phyloP scores from a whole-genome alignment of 1,284 basidiomycete species.

The Pseudozyma pruni region DNA sequence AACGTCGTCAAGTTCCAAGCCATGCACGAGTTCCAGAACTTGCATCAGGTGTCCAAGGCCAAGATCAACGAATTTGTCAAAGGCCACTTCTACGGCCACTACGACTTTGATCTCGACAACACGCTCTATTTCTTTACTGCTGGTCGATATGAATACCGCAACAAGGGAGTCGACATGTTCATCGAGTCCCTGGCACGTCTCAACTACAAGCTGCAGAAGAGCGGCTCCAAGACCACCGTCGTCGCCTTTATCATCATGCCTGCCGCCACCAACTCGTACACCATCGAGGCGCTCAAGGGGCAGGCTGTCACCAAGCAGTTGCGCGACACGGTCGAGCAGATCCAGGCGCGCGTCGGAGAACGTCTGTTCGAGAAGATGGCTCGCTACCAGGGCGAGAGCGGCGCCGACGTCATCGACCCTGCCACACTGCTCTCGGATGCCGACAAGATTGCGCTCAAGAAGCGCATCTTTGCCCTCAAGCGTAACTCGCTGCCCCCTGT shows the following conservation, averaged over 20 bases:
- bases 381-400: slow-evolving; percentile 78
- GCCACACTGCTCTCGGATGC: slow-evolving; percentile 81
- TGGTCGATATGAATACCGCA: slow-evolving; percentile 97
- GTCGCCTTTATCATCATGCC: slow-evolving; percentile 99
- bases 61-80: slow-evolving; percentile 98
- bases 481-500: slow-evolving; percentile 91
- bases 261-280: slow-evolving; percentile 93
- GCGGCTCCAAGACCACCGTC: slow-evolving; percentile 82
- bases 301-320: slow-evolving; percentile 97
- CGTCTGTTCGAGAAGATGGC: slow-evolving; percentile 93
- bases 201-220: slow-evolving; percentile 86
- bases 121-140: slow-evolving; percentile 99
- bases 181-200: slow-evolving; percentile 85
- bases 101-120: slow-evolving; percentile 93
- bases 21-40: slow-evolving; percentile 96
- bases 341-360: slow-evolving; percentile 89
- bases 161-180: slow-evolving; percentile 99
- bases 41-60: slow-evolving; percentile 88
- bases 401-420: slow-evolving; percentile 58
- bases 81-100: slow-evolving; percentile 98
- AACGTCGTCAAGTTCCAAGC: slow-evolving; percentile 97
- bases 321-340: slow-evolving; percentile 88
- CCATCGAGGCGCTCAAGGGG: slow-evolving; percentile 95
- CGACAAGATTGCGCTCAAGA: slow-evolving; percentile 94
- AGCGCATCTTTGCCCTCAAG: slow-evolving; percentile 94